phyloP scores from a whole-genome alignment of 192 early-diverging fungal species.

The Pilaira anomala region DNA sequence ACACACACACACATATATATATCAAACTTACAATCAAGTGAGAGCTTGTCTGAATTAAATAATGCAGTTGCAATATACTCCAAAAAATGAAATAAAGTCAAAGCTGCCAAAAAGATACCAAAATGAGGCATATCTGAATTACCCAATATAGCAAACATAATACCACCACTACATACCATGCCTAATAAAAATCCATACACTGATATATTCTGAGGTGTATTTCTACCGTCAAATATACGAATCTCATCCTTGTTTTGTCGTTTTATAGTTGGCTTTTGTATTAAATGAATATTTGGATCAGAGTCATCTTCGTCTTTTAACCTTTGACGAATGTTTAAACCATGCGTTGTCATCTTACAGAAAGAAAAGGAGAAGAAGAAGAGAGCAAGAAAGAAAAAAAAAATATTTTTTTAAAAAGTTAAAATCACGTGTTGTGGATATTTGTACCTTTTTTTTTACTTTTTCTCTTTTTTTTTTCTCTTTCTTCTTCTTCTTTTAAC shows the following conservation, averaged over 20 bases:
- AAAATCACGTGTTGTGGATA: not conserved
- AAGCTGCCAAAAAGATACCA: slow-evolving; percentile 62
- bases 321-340: not conserved
- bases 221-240: slow-evolving; percentile 57
- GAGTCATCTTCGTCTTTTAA: slow-evolving; percentile 7
- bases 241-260: slow-evolving; percentile 25
- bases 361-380: not conserved
- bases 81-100: slow-evolving; percentile 77
- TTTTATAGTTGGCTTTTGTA: slow-evolving; percentile 6
- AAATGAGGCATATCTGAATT: slow-evolving; percentile 46
- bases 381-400: not conserved
- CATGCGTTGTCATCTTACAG: not conserved
- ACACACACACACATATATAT: no score
- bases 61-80: slow-evolving; percentile 88
- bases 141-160: slow-evolving; percentile 34
- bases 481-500: slow-evolving; percentile 2
- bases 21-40: slow-evolving; percentile 67
- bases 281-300: slow-evolving; percentile 14
- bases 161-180: slow-evolving; percentile 52
- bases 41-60: slow-evolving; percentile 66
- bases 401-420: not conserved
- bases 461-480: slow-evolving; percentile 1
- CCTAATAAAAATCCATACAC: slow-evolving; percentile 72
- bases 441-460: no score
- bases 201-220: slow-evolving; percentile 82